Evolutionary conservation across 2,329 filamentous ascomycete genomes (phyloP), one percentile per base, ranked within the genome.

Genomic region (Cladosporium phlei): DNA sequence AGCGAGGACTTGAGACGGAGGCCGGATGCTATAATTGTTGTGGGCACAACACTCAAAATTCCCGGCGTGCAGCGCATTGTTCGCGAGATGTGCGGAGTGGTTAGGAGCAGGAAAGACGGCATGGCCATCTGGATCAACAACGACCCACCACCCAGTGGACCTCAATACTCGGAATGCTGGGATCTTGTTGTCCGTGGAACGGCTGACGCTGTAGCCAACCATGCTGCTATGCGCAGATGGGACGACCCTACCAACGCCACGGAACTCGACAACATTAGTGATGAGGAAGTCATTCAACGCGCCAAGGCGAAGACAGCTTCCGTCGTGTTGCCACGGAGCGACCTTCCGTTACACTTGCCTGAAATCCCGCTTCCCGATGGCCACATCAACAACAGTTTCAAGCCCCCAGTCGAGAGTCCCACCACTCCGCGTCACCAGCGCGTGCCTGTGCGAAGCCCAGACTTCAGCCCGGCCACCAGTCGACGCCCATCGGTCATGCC

Each of bases 51-150:
- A 49, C 72, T 98, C 57, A 97, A 97, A 64, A 90, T 98, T 39
- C 91, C 91, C 1, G 93, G 93, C 7, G 89, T 96, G 33, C 82
- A 87, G 51, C 80, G 90, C 45, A 85, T 98, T 48, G 89, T 91
- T 49, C 86, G 86, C 64, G 90, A 96, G 66, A 81, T 97, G 77
- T 96, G 89, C 65, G 82, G 83, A 39, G 83, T 88, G 24, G 87
- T 94, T n/a, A 79, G 90, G 51, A 81, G 84, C 58, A 81, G 88
- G 46, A 81, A 80, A 55, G 86, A 94, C 56, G 65, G 65, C 9
- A 79, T 95, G 49, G 88, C 90, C 0, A 84, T 94, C 39, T 98
- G 91, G 88, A 87, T 98, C 68, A 97, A 97, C 67, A 80, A 88
- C 45, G 89, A 95, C 50, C 76, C 86, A 0, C 86, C 88, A 55